A percentile compares a stretch with the other conserved stretches of the same genome.
phyloP scores from a whole-genome alignment of 2,329 filamentous ascomycete genomes.

The Chlorencoelia australis region DNA sequence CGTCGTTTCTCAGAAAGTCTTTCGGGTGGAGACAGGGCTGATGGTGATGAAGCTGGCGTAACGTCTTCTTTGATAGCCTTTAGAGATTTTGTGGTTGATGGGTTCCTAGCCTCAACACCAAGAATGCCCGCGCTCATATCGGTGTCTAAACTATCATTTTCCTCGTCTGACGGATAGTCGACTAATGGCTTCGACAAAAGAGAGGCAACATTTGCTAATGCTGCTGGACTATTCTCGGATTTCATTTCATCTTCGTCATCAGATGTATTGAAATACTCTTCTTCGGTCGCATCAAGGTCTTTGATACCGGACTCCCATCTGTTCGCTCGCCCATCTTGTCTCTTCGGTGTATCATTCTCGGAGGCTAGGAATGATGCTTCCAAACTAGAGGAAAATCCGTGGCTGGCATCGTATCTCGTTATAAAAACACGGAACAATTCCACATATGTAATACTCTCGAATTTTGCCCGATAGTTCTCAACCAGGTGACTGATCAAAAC shows the following conservation, averaged over 20 bases:
- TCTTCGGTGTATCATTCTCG: constrained; percentile 44
- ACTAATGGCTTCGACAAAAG: constrained; percentile 65
- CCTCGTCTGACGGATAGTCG: constrained; percentile 87
- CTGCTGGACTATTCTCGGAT: constrained; percentile 25
- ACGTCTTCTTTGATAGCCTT: constrained; percentile 12
- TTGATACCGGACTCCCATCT: constrained; percentile 59
- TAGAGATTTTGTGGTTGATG: constrained; percentile 18
- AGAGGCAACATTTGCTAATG: constrained; percentile 51
- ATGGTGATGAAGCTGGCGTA: constrained; percentile 23
- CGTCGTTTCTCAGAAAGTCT: constrained; percentile 80
- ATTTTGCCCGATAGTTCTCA: constrained; percentile 68
- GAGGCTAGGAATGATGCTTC: constrained; percentile 64
- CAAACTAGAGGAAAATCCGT: constrained; percentile 52
- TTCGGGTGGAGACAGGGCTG: constrained; percentile 57
- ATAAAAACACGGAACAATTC: constrained; percentile 74
- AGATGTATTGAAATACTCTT: constrained; percentile 87
- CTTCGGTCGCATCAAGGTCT: constrained; percentile 76
- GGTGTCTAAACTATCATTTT: constrained; percentile 56
- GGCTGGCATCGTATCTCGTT: constrained; percentile 67
- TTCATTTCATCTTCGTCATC: constrained; percentile 72
- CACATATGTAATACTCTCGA: constrained; percentile 70
- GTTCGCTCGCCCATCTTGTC: constrained; percentile 41
- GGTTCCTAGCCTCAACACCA: constrained; percentile 8
- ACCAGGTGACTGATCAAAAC: constrained; percentile 76
- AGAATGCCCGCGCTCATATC: constrained; percentile 27